These are phyloP conservation scores for Hypoxylon lienhwacheense DNA, from an alignment of 495 filamentous ascomycete species.

Conservation along the genomic window DNA sequence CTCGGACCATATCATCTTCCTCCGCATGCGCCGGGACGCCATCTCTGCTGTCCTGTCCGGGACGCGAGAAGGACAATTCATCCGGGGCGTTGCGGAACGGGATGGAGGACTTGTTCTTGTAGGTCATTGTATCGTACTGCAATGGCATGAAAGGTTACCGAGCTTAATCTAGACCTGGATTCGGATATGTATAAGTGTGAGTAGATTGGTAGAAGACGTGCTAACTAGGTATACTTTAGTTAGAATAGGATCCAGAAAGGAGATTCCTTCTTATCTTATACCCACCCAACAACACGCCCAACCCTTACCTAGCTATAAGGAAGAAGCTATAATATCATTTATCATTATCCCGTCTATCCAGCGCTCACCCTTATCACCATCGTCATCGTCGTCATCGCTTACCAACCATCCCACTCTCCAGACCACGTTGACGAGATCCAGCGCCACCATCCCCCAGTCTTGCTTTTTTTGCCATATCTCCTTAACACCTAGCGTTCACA, in stretches of 20 bases:
- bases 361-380: background rate
- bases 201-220: no score
- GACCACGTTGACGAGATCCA: no score
- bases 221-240: background rate
- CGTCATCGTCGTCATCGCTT: background rate
- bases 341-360: background rate
- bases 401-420: background rate
- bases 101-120: conserved; percentile 19
- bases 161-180: background rate
- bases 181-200: background rate
- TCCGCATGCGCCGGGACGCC: conserved; percentile 52
- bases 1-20: background rate
- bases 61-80: conserved; percentile 35
- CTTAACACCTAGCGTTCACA: background rate
- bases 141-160: background rate
- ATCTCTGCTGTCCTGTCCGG: conserved; percentile 40
- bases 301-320: background rate
- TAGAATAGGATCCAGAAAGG: background rate
- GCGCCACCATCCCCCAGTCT: background rate
- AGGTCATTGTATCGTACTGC: background rate
- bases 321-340: background rate
- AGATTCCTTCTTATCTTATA: background rate
- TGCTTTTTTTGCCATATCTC: no score
- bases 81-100: conserved; percentile 34
- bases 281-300: background rate